phyloP scores from a whole-genome alignment of 2,329 filamentous ascomycete genomes.

The Ophiocordyceps sinensis region DNA sequence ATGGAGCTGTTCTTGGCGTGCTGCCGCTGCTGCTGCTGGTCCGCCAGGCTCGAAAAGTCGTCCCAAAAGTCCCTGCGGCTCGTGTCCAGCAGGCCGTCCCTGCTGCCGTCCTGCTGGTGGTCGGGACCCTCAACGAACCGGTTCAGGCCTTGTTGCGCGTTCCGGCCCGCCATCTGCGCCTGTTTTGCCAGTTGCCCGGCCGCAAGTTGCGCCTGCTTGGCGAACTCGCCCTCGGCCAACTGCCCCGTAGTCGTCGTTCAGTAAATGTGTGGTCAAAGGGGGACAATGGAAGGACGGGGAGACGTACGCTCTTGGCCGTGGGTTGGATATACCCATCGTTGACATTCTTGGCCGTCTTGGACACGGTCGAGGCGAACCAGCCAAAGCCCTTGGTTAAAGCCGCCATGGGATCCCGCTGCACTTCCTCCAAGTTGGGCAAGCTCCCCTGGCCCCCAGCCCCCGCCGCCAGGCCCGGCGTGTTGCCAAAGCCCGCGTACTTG shows the following conservation, averaged over 20 bases:
- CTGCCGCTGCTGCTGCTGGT: slow-evolving; percentile 27
- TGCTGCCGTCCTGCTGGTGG: slow-evolving; percentile 4
- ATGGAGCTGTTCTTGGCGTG: slow-evolving; percentile 30
- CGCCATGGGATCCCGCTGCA: slow-evolving; percentile 80
- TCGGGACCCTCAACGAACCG: slow-evolving; percentile 73
- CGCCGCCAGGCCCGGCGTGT: slow-evolving; percentile 35
- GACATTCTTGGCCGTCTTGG: slow-evolving; percentile 79
- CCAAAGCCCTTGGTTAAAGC: slow-evolving; percentile 86
- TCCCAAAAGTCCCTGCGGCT: slow-evolving; percentile 85
- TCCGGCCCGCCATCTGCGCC: slow-evolving; percentile 55
- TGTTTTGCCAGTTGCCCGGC: slow-evolving; percentile 52
- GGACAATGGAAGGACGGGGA: not conserved
- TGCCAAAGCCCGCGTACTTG: slow-evolving; percentile 86
- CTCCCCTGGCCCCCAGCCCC: slow-evolving; percentile 28
- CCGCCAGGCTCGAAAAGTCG: slow-evolving; percentile 60
- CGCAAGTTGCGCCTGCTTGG: slow-evolving; percentile 47
- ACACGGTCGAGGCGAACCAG: slow-evolving; percentile 80
- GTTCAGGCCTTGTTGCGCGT: slow-evolving; percentile 65
- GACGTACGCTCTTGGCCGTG: slow-evolving; percentile 41
- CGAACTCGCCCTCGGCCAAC: slow-evolving; percentile 69
- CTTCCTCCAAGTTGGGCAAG: slow-evolving; percentile 64
- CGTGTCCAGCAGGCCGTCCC: slow-evolving; percentile 34
- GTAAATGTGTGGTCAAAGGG: not conserved
- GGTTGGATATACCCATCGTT: slow-evolving; percentile 89
- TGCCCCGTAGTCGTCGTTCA: slow-evolving; percentile 17